Evolutionary conservation across 306 rosid genomes (phyloP), one percentile per base, ranked within the genome.

Genomic region (Cicer bijugum): DNA sequence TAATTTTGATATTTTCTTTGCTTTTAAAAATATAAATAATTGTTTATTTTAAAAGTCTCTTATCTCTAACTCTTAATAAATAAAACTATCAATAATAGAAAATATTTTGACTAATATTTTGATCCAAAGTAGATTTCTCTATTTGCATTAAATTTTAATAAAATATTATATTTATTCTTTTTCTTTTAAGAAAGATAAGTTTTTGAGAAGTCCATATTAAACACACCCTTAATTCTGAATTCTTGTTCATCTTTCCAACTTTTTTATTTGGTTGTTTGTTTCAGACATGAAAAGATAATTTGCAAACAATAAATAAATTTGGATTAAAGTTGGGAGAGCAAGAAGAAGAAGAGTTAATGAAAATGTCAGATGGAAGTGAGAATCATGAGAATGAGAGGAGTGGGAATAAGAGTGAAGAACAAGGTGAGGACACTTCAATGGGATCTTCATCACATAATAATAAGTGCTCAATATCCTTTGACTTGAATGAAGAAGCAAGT

Each of bases 401-500:
- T 46, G 83, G 78, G 17, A 78, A 72, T 2, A 47, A 55, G 6
- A 40, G 51, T 63, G 16, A 66, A 15, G 71, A 66, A 20, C 39
- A 40, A 4, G 37, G 59, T 9, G 86, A 82, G n/a, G 84, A 84
- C 9, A 60, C 47, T 12, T 86, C 87, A 3, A 45, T 60, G 56
- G 84, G 78, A 2, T 80, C 84, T 73, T 89, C 85, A 6, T 77
- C 35, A 28, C 35, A 28, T 28, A 28, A 80, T 33, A 86, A 80
- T 33, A 89, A 84, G 43, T 84, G 81, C 33, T 84, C 90, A 11
- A 15, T 50, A 17, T 86, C 85, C 2, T 85, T 87, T 69, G 90
- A 87, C 71, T 79, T 89, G 75, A 89, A 89, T 47, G 87, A 89
- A 87, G 90, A 85, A 76, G 95, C 91, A 4, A 44, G 79, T 9